Percentiles rank a stretch among this genome's conserved stretches.
Conservation (phyloP, 495 filamentous ascomycete species). For the Cladorrhinum samala region DNA sequence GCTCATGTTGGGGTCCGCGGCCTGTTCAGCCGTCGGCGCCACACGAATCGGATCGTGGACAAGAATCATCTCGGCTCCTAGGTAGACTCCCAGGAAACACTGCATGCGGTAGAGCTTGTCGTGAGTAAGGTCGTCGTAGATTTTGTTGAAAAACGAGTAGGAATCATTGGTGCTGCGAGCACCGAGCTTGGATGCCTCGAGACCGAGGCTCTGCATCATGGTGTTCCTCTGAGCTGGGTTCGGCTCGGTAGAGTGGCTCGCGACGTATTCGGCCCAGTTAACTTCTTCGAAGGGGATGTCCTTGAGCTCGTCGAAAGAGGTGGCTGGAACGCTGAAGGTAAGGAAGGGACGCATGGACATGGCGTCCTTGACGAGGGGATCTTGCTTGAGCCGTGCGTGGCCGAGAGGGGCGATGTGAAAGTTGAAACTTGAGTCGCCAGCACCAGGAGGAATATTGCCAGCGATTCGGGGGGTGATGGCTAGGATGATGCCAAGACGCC, state of each 20-base stretch:
- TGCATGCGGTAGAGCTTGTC: slow-evolving; percentile 8
- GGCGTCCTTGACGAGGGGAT: slow-evolving; percentile 23
- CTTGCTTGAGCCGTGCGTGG: slow-evolving; percentile 17
- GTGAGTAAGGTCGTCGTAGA: slow-evolving; percentile 11
- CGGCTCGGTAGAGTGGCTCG: slow-evolving; percentile 11
- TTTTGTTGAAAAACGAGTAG: slow-evolving; percentile 35
- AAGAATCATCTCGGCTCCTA: slow-evolving; percentile 41
- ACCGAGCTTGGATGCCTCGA: slow-evolving; percentile 43
- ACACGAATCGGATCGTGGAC: slow-evolving; percentile 36
- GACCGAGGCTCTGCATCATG: slow-evolving; percentile 25
- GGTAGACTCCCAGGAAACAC: slow-evolving; percentile 31
- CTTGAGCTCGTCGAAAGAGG: slow-evolving; percentile 16
- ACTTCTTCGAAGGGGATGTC: slow-evolving; percentile 23
- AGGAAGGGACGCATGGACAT: slow-evolving; percentile 41
- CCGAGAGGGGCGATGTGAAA: slow-evolving; percentile 25
- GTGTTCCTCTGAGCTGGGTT: slow-evolving; percentile 8
- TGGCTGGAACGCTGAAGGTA: slow-evolving; percentile 37
- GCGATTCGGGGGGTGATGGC: slow-evolving; percentile 12
- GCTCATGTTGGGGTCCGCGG: slow-evolving; percentile 9
- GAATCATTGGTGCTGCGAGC: slow-evolving; percentile 36
- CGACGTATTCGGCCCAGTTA: slow-evolving; percentile 23
- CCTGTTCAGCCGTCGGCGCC: neutral
- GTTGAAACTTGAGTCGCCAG: slow-evolving; percentile 15
- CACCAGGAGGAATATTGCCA: neutral
- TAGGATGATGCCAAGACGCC: slow-evolving; percentile 35